Percentiles rank a stretch among this genome's conserved stretches.
Evolutionary conservation across 345 rosid genomes (phyloP).

Genomic region (rapeseed (Brassica napus)): DNA sequence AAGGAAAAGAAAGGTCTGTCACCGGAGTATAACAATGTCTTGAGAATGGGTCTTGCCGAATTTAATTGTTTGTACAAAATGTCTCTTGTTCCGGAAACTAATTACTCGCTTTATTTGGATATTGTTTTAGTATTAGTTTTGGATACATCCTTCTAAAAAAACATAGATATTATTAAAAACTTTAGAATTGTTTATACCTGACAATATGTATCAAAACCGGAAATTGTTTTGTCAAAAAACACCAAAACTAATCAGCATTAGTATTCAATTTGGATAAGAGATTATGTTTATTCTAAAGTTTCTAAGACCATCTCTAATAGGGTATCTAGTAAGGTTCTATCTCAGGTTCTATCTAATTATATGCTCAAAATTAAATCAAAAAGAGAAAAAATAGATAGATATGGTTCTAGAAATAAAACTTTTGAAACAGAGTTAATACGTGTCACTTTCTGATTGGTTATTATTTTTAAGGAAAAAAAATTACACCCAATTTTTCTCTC

Average conservation of each 20-base stretch:
- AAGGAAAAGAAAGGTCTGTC: constrained; percentile 93
- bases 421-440: no score
- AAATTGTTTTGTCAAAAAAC: neutral
- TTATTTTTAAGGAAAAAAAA: no score
- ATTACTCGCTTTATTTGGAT: constrained; percentile 60
- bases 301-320: no score
- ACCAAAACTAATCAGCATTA: neutral
- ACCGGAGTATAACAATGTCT: constrained; percentile 77
- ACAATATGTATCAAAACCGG: neutral
- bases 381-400: no score
- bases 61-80: constrained; percentile 84
- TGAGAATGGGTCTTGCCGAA: constrained; percentile 89
- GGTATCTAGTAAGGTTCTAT: no score
- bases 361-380: no score
- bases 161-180: neutral
- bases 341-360: no score
- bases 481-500: no score
- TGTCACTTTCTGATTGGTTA: no score
- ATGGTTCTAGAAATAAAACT: no score
- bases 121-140: neutral
- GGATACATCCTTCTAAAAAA: neutral
- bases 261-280: neutral
- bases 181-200: neutral
- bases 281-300: no score
- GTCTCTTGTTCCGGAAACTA: constrained; percentile 93